Evolutionary conservation across 2,329 filamentous ascomycete genomes (phyloP), one percentile per base, ranked within the genome.

Genomic region (Remersonia thermophila): DNA sequence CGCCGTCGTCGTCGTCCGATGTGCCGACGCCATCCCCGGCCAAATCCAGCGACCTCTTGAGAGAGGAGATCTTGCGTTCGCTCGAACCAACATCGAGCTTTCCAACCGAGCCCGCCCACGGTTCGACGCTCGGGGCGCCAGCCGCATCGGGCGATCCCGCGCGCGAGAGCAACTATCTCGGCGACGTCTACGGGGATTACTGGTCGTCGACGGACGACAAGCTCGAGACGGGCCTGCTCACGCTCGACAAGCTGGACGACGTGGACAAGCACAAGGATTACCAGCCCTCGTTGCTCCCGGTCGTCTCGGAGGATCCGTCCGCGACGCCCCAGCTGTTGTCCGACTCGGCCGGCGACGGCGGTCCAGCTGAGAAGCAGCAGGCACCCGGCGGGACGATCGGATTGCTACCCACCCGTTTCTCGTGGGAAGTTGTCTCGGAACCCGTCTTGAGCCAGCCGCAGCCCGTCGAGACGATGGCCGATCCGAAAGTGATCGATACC

Each of bases 51-150:
- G 82, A 87, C 45, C 66, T 71, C 38, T 55, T 87, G 32, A 69
- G 76, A 18, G 78, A 83, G 40, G 83, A 87, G 48, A 87, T 87
- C 37, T 74, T 84, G 36, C 74, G 72, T 39, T 81, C 75, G 29
- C 61, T 87, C 2, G 77, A 67, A 37, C 69, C 77, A 0, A 52
- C 1, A 47, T 47, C 14, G 41, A 42, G 18, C 45, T 45, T 7
- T 42, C 43, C 15, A n/a, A n/a, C n/a, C n/a, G n/a, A n/a, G 20
- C 5, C 20, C 20, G 20, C 20, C 5, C 20, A 23, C 20, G 20
- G 20, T 23, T 23, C 20, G 20, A 23, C 20, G 20, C 20, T 23
- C 5, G 20, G 9, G 20, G 39, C 35, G n/a, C 32, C 35, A 10
- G 37, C 27, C 11, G 44, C 43, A 17, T 40, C 39, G n/a, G 10